phyloP scores from a whole-genome alignment of 257 asterid genomes.

The Solanum commersonii region DNA sequence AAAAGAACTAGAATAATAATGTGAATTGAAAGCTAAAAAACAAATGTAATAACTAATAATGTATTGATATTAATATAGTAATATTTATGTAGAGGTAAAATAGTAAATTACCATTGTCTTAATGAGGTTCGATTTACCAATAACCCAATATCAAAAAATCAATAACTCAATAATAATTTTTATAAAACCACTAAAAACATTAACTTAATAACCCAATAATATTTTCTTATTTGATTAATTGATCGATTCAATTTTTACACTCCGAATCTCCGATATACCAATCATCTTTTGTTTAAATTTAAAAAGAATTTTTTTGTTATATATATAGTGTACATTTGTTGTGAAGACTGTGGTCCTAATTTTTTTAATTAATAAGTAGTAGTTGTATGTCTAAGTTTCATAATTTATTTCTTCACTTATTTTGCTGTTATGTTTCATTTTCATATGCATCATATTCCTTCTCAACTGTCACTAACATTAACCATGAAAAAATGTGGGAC shows the following conservation, averaged over 20 bases:
- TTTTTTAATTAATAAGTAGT: neutral
- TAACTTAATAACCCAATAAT: neutral
- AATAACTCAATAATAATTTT: no score
- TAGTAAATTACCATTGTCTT: neutral
- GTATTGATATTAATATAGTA: neutral
- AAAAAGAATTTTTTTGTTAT: neutral
- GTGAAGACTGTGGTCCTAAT: neutral
- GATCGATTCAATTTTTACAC: neutral
- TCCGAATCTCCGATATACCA: neutral
- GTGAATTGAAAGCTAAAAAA: neutral
- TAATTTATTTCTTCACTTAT: neutral
- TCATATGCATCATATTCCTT: neutral
- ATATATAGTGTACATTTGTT: neutral
- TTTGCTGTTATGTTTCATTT: neutral
- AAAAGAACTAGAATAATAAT: no score
- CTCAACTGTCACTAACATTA: neutral
- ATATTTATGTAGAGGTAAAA: no score
- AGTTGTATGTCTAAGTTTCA: neutral
- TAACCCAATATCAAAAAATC: no score
- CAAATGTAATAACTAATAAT: neutral
- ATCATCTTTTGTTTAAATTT: neutral
- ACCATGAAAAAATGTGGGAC: neutral
- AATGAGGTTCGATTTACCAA: neutral
- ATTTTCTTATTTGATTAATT: no score
- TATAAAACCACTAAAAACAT: no score